A percentile compares a stretch with the other conserved stretches of the same genome.
Conservation (phyloP, 2,329 filamentous ascomycete genomes). For the Colletotrichum sp. region DNA sequence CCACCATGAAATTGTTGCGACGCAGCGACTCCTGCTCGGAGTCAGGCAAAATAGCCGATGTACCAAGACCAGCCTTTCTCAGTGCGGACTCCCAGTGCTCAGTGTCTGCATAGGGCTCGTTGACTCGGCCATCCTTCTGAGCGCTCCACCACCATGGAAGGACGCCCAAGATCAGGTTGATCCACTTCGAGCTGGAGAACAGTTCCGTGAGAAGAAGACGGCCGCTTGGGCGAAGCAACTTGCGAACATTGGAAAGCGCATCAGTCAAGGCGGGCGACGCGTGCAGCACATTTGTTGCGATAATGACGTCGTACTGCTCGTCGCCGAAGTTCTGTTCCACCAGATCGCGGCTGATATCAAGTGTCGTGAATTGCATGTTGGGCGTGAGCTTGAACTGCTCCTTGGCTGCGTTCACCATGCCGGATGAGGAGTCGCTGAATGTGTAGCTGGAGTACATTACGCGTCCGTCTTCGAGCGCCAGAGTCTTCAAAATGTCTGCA, state of each 20-base stretch:
- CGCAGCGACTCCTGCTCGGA: background rate
- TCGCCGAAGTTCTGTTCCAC: background rate
- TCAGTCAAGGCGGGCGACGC: conserved; percentile 28
- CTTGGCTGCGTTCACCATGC: background rate
- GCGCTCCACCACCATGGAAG: conserved; percentile 27
- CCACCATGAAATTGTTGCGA: background rate
- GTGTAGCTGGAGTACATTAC: background rate
- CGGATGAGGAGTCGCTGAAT: background rate
- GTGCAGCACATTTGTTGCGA: conserved; percentile 42
- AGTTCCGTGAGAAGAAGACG: conserved; percentile 31
- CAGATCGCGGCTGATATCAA: background rate
- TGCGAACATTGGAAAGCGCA: background rate
- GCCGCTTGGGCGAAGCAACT: background rate
- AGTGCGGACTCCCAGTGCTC: background rate
- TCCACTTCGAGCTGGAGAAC: conserved; percentile 23
- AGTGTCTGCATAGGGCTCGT: conserved; percentile 28
- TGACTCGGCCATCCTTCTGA: conserved; percentile 26
- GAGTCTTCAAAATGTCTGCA: background rate
- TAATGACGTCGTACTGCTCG: conserved; percentile 38
- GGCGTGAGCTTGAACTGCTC: background rate
- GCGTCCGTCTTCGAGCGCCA: background rate
- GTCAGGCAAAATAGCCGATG: background rate
- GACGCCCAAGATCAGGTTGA: conserved; percentile 31
- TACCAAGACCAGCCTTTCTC: background rate
- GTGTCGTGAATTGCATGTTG: background rate